Conservation (phyloP, 177 flowering plant species). For the Viscum album region DNA sequence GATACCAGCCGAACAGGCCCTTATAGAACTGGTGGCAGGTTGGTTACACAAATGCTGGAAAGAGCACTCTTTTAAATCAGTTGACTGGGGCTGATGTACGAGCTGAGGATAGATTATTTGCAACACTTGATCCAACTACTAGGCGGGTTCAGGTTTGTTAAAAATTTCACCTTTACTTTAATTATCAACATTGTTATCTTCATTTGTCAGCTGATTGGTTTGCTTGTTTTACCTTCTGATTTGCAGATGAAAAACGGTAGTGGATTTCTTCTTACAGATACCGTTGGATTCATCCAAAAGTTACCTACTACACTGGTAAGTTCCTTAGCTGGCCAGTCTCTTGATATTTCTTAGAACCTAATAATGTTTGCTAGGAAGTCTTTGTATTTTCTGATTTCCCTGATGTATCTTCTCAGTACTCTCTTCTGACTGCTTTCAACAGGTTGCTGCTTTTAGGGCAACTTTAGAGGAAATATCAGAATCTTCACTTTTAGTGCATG, state of each 20-base stretch:
- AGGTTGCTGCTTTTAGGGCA: conserved; percentile 99
- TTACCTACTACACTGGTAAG: conserved; percentile 83
- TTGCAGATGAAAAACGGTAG: conserved; percentile 72
- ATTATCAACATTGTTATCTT: neutral
- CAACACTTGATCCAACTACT: conserved; percentile 96
- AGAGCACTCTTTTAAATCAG: conserved; percentile 79
- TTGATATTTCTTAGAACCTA: too few relatives aligned
- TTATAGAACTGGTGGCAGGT: conserved; percentile 34
- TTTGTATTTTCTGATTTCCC: too few relatives aligned
- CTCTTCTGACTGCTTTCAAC: conserved; percentile 12
- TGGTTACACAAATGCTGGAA: conserved; percentile 99
- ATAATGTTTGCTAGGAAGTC: too few relatives aligned
- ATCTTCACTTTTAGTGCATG: conserved; percentile 91
- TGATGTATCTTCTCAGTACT: neutral
- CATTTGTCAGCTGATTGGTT: too few relatives aligned
- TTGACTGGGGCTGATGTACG: conserved; percentile 89
- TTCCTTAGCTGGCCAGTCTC: neutral
- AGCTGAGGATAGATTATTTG: conserved; percentile 83
- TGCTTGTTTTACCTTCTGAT: conserved; percentile 13
- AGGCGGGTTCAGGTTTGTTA: conserved; percentile 87
- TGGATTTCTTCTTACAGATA: conserved; percentile 90
- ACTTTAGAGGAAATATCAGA: conserved; percentile 92
- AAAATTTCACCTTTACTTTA: neutral
- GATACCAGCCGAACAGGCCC: too few relatives aligned
- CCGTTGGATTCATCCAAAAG: conserved; percentile 97